Evolutionary conservation across 352 stramenopile species (phyloP), one percentile per base, ranked within the genome.

Genomic region (Phytophthora kernoviae): DNA sequence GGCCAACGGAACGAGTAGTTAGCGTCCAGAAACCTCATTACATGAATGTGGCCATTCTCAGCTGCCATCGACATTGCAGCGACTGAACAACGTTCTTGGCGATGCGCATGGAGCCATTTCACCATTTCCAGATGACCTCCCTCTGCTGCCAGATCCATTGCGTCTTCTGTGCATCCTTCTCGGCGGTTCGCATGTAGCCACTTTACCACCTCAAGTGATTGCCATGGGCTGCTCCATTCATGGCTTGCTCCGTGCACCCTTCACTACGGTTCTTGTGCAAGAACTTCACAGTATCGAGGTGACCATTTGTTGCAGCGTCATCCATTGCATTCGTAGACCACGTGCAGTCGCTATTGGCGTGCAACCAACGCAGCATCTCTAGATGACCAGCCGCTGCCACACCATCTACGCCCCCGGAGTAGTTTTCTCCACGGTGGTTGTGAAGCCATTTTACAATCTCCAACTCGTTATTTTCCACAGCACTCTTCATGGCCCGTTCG

Each of bases 11-110:
- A 37, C 8, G 41, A 48, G 12, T 58, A 65, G 15, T 53, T 60
- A 0, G 45, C 49, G 14, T 59, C 48, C 15, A 76, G 34, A 5
- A 65, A 65, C n/a, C 36, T 42, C 39, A 75, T 57, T 32, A 72
- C 41, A 9, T 48, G 44, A 10, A 65, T 12, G 14, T 65, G 41
- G 20, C 57, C 48, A 30, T 43, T 15, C 15, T 11, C 7, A 33
- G 57, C 57, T 32, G 41, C 48, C 2, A 10, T 17, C 37, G 12
- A 24, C 48, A 65, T 44, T 36, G 57, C 56, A 41, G 24, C 4
- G 6, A 0, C 17, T 4, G 56, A 48, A 22, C 41, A 60, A 1
- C 42, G 32, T 36, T 47, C 40, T 41, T 27, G 12, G 10, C 24
- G 21, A 42, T 54, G 22, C 22, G 10, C 21, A 12, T 50, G n/a